Base-by-base conservation (phyloP, 2,329 filamentous ascomycete genomes). In the Purpureocillium takamizusanense region DNA sequence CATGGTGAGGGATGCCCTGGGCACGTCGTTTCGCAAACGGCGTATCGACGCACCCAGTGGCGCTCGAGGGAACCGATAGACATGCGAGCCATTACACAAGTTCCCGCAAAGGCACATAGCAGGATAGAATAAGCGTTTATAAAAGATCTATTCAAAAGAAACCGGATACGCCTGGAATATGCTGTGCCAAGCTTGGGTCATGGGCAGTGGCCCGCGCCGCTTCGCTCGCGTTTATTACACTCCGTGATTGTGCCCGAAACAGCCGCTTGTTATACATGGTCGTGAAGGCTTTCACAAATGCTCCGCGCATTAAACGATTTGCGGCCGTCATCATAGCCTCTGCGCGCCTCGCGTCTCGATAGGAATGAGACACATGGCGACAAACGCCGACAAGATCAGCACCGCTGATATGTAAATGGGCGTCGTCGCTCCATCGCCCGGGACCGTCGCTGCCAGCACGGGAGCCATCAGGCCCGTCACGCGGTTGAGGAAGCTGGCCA, bases 1-100 rank as follows among this genome's bases (percentile, higher is more conserved):
- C 1, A 86, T 90, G 62, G 90, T 97, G 8, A 74, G 81, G 49
- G 81, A 86, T 58, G 88, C 88, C 1, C 70, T 95, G 49, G 79
- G 78, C 17, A 74, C 70, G 42, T 78, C 80, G 21, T 62, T 89
- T 41, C 72, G 76, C 55, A 78, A 71, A 53, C 65, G 78, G 49
- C 71, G 81, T 47, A 57, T 68, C 12, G 76, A 80, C 51, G 80
- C 72, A 12, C 80, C 80, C 2, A 68, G 70, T 13, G 79, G 80
- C 3, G 79, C 80, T 4, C 69, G 57, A 46, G 74, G 73, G 6
- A 74, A 60, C 18, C 63, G 60, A 50, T 72, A 44, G 41, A 30
- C 14, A 14, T 4, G 13, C 18, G n/a, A 35, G 10, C 21, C 5
- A 28, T 7, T n/a, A 39, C 17, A 25, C 10, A n/a, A n/a, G n/a